phyloP scores from a whole-genome alignment of 108 stramenopile genomes.

The Schizochytrium sp. region DNA sequence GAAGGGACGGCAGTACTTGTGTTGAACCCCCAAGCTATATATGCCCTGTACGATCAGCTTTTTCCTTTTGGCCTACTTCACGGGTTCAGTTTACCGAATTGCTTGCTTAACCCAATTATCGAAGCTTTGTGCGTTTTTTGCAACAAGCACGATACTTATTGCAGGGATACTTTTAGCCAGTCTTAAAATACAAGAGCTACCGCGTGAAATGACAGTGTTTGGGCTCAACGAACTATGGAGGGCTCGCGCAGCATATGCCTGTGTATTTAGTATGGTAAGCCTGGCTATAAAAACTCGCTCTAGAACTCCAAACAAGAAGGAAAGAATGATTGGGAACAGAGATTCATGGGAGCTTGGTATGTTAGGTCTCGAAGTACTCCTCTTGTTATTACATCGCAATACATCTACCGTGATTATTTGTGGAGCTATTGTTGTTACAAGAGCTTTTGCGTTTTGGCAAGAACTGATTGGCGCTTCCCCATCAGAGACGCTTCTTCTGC shows the following conservation, averaged over 20 bases:
- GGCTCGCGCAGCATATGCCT: not conserved
- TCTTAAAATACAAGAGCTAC: not conserved
- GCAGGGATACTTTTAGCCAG: not conserved
- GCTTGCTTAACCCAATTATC: too few species aligned
- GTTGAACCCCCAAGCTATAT: not conserved
- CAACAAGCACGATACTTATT: not conserved
- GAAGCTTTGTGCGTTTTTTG: too few species aligned
- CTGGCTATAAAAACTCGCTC: not conserved
- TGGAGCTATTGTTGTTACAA: not conserved
- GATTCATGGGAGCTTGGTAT: not conserved
- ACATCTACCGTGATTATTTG: not conserved
- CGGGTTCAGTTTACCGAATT: not conserved
- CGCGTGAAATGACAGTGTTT: not conserved
- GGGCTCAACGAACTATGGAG: not conserved
- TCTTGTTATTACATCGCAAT: slow-evolving; percentile 45
- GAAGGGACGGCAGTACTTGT: slow-evolving; percentile 52
- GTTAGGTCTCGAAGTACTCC: not conserved
- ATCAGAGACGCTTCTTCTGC: not conserved
- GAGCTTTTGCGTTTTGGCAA: not conserved
- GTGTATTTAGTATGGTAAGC: not conserved
- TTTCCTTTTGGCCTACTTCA: not conserved
- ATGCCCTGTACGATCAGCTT: not conserved
- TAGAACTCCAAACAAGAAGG: too few species aligned
- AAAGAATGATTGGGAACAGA: too few species aligned
- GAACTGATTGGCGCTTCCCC: not conserved